phyloP scores from a whole-genome alignment of 129 eudicot species.

The Artemisia argyi region DNA sequence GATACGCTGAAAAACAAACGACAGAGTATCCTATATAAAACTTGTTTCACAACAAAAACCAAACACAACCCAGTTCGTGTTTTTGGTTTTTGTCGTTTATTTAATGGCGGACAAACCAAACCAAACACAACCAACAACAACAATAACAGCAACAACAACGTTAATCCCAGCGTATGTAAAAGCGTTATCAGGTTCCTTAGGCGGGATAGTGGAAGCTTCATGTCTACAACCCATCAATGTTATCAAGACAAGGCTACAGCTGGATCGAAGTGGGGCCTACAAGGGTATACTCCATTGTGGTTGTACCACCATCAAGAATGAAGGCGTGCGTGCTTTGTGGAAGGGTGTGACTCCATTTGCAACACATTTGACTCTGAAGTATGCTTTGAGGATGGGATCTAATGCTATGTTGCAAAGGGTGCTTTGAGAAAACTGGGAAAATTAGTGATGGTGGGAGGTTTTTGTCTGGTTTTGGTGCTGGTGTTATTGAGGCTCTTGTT shows the following conservation, averaged over 20 bases:
- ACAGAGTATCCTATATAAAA: too few relatives aligned
- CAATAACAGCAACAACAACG: too few relatives aligned
- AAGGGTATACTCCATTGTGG: slow-evolving; percentile 92
- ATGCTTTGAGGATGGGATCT: slow-evolving; percentile 85
- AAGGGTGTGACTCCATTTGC: slow-evolving; percentile 91
- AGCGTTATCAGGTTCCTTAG: slow-evolving; percentile 80
- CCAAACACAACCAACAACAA: too few relatives aligned
- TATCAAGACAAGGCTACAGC: slow-evolving; percentile 57
- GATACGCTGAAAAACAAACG: too few relatives aligned
- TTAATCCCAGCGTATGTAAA: slow-evolving; percentile 75
- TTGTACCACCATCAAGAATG: slow-evolving; percentile 41
- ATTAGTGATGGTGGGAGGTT: slow-evolving; percentile 62
- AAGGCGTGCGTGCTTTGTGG: slow-evolving; percentile 91
- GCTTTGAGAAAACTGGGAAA: slow-evolving; percentile 50
- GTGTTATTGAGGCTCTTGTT: slow-evolving; percentile 88
- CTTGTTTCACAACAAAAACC: too few relatives aligned
- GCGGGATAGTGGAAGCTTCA: slow-evolving; percentile 75
- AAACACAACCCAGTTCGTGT: too few relatives aligned
- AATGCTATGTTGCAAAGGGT: slow-evolving; percentile 73
- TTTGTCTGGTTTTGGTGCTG: slow-evolving; percentile 88
- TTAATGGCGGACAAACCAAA: too few relatives aligned
- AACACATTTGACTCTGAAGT: slow-evolving; percentile 84
- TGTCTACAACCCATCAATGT: slow-evolving; percentile 78
- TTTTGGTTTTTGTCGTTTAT: too few relatives aligned
- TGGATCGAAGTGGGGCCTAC: slow-evolving; percentile 69